A percentile compares a stretch with the other conserved stretches of the same genome.
These are phyloP conservation scores for Phialophora tarda DNA, from an alignment of 2,329 filamentous ascomycete genomes.

Conservation along the genomic window DNA sequence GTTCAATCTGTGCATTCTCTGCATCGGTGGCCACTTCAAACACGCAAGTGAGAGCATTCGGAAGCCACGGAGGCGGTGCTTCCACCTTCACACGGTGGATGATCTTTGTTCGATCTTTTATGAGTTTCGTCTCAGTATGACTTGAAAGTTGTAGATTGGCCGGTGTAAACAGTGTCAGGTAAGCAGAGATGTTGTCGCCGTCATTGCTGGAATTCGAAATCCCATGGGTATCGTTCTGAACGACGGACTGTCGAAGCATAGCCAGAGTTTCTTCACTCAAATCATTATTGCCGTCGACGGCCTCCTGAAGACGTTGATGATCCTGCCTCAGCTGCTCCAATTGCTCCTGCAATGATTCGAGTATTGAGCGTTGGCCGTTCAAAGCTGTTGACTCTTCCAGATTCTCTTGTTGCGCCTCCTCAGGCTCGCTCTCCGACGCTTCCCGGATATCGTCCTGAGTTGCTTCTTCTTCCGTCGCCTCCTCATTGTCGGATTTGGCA, in stretches of 20 bases:
- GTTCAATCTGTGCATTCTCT: conserved; percentile 26
- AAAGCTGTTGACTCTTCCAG: conserved; percentile 18
- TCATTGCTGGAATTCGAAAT: not conserved
- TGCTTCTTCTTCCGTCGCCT: conserved; percentile 9
- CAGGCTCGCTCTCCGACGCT: conserved; percentile 27
- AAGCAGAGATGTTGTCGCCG: conserved; percentile 8
- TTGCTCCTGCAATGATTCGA: conserved; percentile 19
- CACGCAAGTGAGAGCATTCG: conserved; percentile 22
- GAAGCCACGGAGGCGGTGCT: conserved; percentile 37
- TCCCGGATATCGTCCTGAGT: conserved; percentile 20
- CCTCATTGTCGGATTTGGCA: not conserved
- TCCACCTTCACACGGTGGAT: conserved; percentile 30
- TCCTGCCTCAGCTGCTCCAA: conserved; percentile 21
- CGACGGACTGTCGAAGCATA: conserved; percentile 7
- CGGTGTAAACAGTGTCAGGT: conserved; percentile 38
- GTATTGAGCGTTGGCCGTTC: conserved; percentile 20
- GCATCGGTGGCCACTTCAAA: conserved; percentile 35
- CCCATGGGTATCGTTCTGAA: not conserved
- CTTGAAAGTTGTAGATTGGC: conserved; percentile 32
- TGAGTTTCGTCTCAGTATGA: conserved; percentile 21
- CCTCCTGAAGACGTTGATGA: conserved; percentile 21
- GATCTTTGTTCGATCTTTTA: conserved; percentile 26
- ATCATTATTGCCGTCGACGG: conserved; percentile 20
- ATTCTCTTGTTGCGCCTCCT: conserved; percentile 15
- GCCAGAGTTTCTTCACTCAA: conserved; percentile 16